phyloP scores from a whole-genome alignment of 2,329 filamentous ascomycete species.

The Penicillium sp. region DNA sequence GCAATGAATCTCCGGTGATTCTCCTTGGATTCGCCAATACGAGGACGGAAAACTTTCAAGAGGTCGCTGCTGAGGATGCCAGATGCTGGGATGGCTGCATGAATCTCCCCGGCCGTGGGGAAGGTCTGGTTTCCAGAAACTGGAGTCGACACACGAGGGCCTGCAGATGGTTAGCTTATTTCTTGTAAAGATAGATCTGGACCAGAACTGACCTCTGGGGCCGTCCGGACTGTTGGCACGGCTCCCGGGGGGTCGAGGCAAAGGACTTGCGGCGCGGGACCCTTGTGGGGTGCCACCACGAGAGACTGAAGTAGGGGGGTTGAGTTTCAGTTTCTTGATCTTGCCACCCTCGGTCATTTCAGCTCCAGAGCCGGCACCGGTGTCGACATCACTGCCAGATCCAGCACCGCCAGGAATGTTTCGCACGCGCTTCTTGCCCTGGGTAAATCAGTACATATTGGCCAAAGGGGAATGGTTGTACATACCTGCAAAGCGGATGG shows the following conservation, averaged over 20 bases:
- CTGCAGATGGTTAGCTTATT: slow-evolving; percentile 13
- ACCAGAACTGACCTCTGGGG: slow-evolving; percentile 11
- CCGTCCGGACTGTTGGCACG: slow-evolving; percentile 42
- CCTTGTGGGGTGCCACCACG: slow-evolving; percentile 45
- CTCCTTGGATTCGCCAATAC: slow-evolving; percentile 41
- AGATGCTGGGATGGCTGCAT: slow-evolving; percentile 44
- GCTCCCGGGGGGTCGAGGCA: slow-evolving; percentile 32
- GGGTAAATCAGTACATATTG: neutral
- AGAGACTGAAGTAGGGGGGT: slow-evolving; percentile 38
- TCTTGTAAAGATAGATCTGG: neutral
- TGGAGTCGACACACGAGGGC: slow-evolving; percentile 31
- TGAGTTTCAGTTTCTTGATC: slow-evolving; percentile 49
- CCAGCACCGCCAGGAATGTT: slow-evolving; percentile 36
- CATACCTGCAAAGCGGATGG: slow-evolving; percentile 56
- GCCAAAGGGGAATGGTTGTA: neutral
- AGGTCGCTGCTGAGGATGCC: slow-evolving; percentile 46
- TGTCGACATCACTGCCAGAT: slow-evolving; percentile 57
- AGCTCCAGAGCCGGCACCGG: slow-evolving; percentile 47
- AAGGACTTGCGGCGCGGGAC: slow-evolving; percentile 49
- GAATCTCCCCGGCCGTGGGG: slow-evolving; percentile 46
- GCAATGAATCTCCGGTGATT: slow-evolving; percentile 43
- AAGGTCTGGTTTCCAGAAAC: slow-evolving; percentile 30
- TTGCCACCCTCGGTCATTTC: slow-evolving; percentile 46
- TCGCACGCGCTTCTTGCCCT: slow-evolving; percentile 53
- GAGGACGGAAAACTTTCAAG: slow-evolving; percentile 42